Conservation (phyloP, 805 yeast genomes). For the Dipodascus geniculatus region DNA sequence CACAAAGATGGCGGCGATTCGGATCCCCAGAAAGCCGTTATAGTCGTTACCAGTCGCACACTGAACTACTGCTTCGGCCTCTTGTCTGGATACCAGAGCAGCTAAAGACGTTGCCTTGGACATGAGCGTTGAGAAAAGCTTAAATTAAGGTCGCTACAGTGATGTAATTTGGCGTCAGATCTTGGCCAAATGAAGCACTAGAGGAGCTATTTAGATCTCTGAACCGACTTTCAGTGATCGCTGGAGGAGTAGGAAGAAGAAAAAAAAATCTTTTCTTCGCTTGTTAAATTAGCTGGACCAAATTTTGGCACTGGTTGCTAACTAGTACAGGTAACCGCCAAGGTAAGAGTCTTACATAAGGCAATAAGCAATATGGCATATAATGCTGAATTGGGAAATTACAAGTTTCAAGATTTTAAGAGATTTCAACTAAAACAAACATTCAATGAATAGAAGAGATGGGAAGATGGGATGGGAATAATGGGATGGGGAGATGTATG, state of each 20-base stretch:
- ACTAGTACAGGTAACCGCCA: not conserved
- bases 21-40: slow-evolving; percentile 34
- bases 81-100: not conserved
- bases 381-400: not conserved
- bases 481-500: not conserved
- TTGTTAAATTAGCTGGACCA: not conserved
- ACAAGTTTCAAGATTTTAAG: not conserved
- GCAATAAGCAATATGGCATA: too few relatives aligned
- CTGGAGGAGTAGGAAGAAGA: not conserved
- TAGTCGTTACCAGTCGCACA: slow-evolving; percentile 25
- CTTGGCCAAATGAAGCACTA: too few relatives aligned
- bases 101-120: not conserved
- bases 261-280: not conserved
- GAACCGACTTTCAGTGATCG: not conserved
- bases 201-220: too few relatives aligned
- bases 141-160: too few relatives aligned
- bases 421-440: too few relatives aligned
- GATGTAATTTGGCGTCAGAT: too few relatives aligned
- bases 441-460: too few relatives aligned
- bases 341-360: not conserved
- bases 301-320: not conserved
- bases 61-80: not conserved
- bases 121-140: too few relatives aligned
- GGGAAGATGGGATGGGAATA: too few relatives aligned
- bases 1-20: slow-evolving; percentile 51